These are phyloP conservation scores for Arthrocladium fulminans DNA, from an alignment of 2,329 filamentous ascomycete genomes.

Conservation along the genomic window DNA sequence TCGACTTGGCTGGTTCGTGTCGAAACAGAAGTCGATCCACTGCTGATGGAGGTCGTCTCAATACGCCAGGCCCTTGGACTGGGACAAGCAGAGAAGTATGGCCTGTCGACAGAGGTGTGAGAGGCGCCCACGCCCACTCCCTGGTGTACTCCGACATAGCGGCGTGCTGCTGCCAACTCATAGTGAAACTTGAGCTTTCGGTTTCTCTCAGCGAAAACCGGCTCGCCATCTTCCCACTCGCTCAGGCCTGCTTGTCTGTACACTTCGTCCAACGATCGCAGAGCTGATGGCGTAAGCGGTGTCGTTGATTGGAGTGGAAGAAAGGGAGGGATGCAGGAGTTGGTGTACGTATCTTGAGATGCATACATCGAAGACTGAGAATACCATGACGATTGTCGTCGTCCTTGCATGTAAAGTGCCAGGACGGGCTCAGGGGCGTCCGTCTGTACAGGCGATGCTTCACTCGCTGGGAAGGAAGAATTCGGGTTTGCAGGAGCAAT, in stretches of 20 bases:
- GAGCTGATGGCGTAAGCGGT: not conserved
- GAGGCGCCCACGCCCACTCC: not conserved
- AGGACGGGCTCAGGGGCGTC: not conserved
- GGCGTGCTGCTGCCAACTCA: not conserved
- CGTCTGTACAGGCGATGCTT: not conserved
- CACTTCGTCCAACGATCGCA: not conserved
- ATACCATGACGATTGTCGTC: slow-evolving; percentile 4
- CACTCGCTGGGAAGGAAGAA: not conserved
- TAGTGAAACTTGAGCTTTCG: not conserved
- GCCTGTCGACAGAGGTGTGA: not conserved
- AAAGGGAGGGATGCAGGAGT: not conserved
- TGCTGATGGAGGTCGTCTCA: not conserved
- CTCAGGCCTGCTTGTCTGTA: not conserved
- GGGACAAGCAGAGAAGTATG: not conserved
- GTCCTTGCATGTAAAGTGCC: not conserved
- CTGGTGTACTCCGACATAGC: not conserved
- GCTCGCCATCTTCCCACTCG: not conserved
- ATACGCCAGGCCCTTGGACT: not conserved
- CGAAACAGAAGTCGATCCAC: not conserved
- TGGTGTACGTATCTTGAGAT: not conserved
- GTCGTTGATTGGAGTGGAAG: not conserved
- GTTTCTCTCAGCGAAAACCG: not conserved
- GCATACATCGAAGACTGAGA: not conserved
- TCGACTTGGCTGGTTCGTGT: not conserved
- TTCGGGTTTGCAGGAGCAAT: not conserved